Evolutionary conservation across 2,329 filamentous ascomycete genomes (phyloP).

Genomic region (Dothideomycetes sp.): DNA sequence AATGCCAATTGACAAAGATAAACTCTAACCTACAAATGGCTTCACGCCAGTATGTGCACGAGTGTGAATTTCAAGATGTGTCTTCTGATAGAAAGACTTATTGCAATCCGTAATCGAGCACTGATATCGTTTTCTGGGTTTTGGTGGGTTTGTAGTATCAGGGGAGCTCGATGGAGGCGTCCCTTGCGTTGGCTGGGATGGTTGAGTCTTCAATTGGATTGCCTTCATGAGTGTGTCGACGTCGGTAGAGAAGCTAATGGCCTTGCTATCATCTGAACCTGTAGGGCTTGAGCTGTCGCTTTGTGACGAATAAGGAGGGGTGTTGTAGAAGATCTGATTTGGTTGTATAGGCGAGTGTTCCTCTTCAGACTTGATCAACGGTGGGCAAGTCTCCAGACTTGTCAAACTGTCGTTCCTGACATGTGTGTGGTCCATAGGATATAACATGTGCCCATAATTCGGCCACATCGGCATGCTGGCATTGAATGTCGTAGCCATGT

Average conservation of each 20-base stretch:
- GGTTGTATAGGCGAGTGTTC: conserved; percentile 30
- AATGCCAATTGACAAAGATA: neutral
- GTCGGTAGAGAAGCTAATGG: conserved; percentile 6
- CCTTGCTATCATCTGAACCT: conserved; percentile 2
- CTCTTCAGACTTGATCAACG: conserved; percentile 32
- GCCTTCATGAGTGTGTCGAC: conserved; percentile 61
- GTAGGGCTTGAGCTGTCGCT: conserved; percentile 5
- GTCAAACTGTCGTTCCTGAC: conserved; percentile 18
- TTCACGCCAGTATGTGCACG: conserved; percentile 82
- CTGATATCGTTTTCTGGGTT: conserved; percentile 53
- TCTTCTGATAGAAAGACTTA: conserved; percentile 83
- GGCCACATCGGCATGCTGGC: conserved; percentile 7
- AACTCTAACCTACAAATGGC: conserved; percentile 60
- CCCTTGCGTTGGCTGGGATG: conserved; percentile 17
- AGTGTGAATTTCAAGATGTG: conserved; percentile 82
- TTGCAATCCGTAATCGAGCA: conserved; percentile 65
- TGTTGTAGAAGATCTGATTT: conserved; percentile 26
- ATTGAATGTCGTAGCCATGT: conserved; percentile 4
- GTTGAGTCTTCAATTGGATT: conserved; percentile 59
- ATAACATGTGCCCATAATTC: conserved; percentile 3
- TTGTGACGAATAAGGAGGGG: conserved; percentile 16
- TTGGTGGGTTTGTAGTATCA: conserved; percentile 9
- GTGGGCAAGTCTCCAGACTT: conserved; percentile 17
- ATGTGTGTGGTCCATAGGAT: conserved; percentile 9
- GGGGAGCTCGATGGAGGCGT: neutral